Base-by-base conservation (phyloP, 768 basidiomycete species). In the Tylopilus sp. region DNA sequence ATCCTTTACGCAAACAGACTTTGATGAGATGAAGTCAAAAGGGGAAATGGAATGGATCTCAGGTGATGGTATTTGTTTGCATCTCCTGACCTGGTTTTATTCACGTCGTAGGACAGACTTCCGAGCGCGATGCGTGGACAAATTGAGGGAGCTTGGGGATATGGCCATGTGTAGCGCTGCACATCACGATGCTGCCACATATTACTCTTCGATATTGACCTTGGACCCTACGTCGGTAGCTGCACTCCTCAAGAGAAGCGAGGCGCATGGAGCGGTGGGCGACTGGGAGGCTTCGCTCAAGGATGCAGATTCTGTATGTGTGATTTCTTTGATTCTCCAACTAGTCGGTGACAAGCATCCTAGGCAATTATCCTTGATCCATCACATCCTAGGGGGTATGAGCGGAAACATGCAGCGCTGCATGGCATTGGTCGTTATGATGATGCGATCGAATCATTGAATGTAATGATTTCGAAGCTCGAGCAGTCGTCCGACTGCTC, bases 311-410 rank as follows among this genome's bases (percentile, higher is more conserved):
- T 10, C 28, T 13, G 59, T 61, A 46, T 25, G 59, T 45, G 14
- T 57, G 16, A 12, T 30, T 42, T 21, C n/a, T 30, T 17, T 49
- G 6, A 2, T 33, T 21, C 16, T 2, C 3, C 6, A n/a, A 29
- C 28, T 30, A 36, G 43, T 22, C 1, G 28, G 21, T 48, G 21
- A n/a, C 45, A 30, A 11, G 5, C n/a, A 7, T 38, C 3, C 10
- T 22, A 65, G 62, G 51, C 50, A 22, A 47, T 65, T 16, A 22
- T 17, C 19, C 53, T 58, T 21, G 46, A 64, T 34, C 38, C 62
- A 9, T 53, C 47, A 9, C 25, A 47, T 17, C 53, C 41, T 36
- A 19, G 24, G 31, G 36, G 53, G 0, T 59, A 65, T 7, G 38
- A 63, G 38, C 22, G 26, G 10, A 63, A 45, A 29, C 54, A 52